Conservation (phyloP, 768 basidiomycete genomes). For the Mrakia gelida region DNA sequence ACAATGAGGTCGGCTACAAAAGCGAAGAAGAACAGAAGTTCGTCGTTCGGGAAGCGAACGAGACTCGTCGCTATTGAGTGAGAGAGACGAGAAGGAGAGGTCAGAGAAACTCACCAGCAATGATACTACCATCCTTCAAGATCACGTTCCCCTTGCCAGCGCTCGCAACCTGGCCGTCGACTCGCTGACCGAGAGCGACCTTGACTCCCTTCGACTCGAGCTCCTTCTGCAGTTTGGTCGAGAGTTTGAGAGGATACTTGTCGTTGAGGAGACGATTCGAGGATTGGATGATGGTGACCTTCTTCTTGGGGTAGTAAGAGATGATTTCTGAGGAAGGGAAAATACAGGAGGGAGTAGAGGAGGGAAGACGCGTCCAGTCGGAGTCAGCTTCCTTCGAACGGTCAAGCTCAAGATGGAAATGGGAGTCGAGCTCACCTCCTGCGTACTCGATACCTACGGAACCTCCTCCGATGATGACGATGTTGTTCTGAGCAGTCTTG, state of each 20-base stretch:
- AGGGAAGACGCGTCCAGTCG: too few relatives aligned
- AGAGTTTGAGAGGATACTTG: slow-evolving; percentile 13
- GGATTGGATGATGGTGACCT: slow-evolving; percentile 23
- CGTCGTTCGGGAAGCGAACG: too few relatives aligned
- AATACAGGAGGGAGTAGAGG: too few relatives aligned
- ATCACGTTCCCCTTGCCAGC: slow-evolving; percentile 8
- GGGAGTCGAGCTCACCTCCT: slow-evolving; percentile 24
- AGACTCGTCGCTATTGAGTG: too few relatives aligned
- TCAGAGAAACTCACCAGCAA: background rate
- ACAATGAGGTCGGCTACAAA: slow-evolving; percentile 23
- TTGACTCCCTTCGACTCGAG: slow-evolving; percentile 7
- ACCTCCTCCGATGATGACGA: slow-evolving; percentile 47
- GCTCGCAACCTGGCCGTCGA: background rate
- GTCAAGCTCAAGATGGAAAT: too few relatives aligned
- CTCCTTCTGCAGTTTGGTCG: background rate
- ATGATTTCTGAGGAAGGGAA: slow-evolving; percentile 40
- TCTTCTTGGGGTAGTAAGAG: slow-evolving; percentile 36
- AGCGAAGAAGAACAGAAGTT: background rate
- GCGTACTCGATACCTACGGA: slow-evolving; percentile 43
- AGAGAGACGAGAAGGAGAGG: too few relatives aligned
- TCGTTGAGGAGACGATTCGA: slow-evolving; percentile 12
- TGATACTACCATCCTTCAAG: background rate
- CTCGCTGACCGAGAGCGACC: slow-evolving; percentile 11
- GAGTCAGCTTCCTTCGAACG: too few relatives aligned
- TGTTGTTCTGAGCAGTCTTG: background rate